Evolutionary conservation across 1,139 yeast species (phyloP).

Genomic region (Yamadazyma buinensis): DNA sequence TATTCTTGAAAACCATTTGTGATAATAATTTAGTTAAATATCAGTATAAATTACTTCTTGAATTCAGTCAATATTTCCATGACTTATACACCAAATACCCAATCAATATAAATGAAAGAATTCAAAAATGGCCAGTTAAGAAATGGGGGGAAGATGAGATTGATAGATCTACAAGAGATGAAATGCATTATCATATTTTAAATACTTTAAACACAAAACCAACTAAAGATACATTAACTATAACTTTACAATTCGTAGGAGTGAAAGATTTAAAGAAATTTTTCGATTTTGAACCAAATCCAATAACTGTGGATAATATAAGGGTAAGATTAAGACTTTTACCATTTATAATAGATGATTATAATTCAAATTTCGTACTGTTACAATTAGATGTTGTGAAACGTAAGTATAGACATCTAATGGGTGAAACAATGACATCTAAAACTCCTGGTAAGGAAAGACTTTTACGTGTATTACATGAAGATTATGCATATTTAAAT

Average conservation of each 20-base stretch:
- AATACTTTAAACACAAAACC: background rate
- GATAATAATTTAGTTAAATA: constrained; percentile 16
- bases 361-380: background rate
- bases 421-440: constrained; percentile 8
- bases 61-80: constrained; percentile 8
- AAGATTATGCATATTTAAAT: constrained; percentile 10
- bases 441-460: background rate
- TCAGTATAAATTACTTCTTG: constrained; percentile 8
- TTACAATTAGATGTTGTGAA: constrained; percentile 4
- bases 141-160: background rate
- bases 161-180: background rate
- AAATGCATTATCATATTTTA: constrained; percentile 3
- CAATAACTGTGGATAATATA: background rate
- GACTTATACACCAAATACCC: constrained; percentile 2
- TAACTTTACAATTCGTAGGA: constrained; percentile 1
- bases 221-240: constrained; percentile 1
- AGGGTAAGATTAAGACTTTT: constrained; percentile 15
- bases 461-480: constrained; percentile 6
- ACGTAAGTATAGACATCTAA: constrained; percentile 9
- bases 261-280: background rate
- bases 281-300: background rate
- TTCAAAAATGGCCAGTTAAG: background rate
- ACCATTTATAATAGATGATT: constrained; percentile 8
- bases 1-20: constrained; percentile 13
- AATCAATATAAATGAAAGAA: background rate